These are phyloP conservation scores for Macrolepiota albuminosa DNA, from an alignment of 768 basidiomycete genomes.

Conservation along the genomic window DNA sequence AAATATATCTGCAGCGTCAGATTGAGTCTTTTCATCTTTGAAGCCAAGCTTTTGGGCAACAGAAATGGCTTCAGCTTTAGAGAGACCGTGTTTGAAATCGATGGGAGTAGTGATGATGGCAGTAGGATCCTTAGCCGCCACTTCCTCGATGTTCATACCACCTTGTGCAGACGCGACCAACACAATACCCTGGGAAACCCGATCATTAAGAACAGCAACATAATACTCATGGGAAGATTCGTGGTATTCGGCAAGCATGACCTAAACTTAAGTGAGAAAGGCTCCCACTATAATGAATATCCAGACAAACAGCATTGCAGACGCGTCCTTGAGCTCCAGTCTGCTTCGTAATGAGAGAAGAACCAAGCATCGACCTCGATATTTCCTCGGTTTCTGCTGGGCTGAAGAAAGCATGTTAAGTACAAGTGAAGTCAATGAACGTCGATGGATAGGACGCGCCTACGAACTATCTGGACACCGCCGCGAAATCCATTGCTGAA, in stretches of 20 bases:
- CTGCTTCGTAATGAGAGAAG: constrained; percentile 97
- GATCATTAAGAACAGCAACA: constrained; percentile 94
- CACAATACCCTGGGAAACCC: constrained; percentile 81
- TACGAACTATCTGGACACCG: constrained; percentile 92
- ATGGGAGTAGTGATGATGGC: constrained; percentile 97
- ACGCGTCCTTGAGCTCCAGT: constrained; percentile 89
- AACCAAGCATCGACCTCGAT: constrained; percentile 90
- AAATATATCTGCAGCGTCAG: constrained; percentile 91
- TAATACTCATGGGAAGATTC: constrained; percentile 97
- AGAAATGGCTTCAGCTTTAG: constrained; percentile 60
- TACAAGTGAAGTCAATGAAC: background rate
- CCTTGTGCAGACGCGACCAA: constrained; percentile 93
- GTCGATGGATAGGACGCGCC: constrained; percentile 37
- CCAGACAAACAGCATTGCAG: constrained; percentile 81
- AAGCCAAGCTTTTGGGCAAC: constrained; percentile 93
- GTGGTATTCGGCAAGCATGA: constrained; percentile 97
- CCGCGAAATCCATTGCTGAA: constrained; percentile 96
- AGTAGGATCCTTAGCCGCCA: constrained; percentile 89
- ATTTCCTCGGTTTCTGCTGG: constrained; percentile 85
- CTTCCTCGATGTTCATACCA: constrained; percentile 99
- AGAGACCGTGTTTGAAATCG: constrained; percentile 76
- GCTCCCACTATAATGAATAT: background rate
- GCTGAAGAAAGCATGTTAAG: constrained; percentile 30
- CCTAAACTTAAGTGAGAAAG: constrained; percentile 37
- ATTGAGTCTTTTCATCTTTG: constrained; percentile 61